phyloP scores from a whole-genome alignment of 306 rosid genomes.

The Trifolium subterraneum region DNA sequence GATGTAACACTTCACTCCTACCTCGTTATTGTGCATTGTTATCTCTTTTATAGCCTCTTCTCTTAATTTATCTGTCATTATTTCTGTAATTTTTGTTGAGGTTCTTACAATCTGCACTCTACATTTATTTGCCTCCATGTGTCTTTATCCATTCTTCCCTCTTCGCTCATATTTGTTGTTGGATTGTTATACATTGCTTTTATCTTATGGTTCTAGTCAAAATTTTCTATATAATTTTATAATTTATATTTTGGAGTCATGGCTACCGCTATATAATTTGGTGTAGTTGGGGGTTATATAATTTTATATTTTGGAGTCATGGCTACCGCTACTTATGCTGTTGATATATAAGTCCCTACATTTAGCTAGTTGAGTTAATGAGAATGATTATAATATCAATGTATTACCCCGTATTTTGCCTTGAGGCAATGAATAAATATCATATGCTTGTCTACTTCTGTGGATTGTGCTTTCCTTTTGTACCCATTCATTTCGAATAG shows the following conservation, averaged over 20 bases:
- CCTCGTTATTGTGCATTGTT: not conserved
- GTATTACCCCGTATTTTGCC: conserved; percentile 37
- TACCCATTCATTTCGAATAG: conserved; percentile 82
- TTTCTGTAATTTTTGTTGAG: not conserved
- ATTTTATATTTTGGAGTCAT: conserved; percentile 24
- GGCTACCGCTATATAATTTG: conserved; percentile 17
- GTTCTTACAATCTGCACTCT: not conserved
- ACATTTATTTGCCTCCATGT: not conserved
- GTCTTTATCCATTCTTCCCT: not conserved
- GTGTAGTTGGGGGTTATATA: too few species aligned
- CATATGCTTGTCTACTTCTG: conserved; percentile 56
- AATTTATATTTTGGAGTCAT: conserved; percentile 24
- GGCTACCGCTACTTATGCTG: conserved; percentile 10
- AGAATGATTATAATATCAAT: conserved; percentile 20
- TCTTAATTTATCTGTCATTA: not conserved
- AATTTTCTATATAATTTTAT: too few species aligned
- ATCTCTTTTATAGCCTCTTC: not conserved
- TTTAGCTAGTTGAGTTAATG: conserved; percentile 30
- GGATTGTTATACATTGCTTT: not conserved
- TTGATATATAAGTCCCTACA: not conserved
- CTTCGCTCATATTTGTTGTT: not conserved
- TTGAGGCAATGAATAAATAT: conserved; percentile 49
- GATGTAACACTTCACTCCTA: not conserved
- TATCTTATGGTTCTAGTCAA: conserved; percentile 16
- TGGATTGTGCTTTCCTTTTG: conserved; percentile 72